Evolutionary conservation across 257 asterid species (phyloP), one percentile per base, ranked within the genome.

Genomic region (Plectranthus barbatus): DNA sequence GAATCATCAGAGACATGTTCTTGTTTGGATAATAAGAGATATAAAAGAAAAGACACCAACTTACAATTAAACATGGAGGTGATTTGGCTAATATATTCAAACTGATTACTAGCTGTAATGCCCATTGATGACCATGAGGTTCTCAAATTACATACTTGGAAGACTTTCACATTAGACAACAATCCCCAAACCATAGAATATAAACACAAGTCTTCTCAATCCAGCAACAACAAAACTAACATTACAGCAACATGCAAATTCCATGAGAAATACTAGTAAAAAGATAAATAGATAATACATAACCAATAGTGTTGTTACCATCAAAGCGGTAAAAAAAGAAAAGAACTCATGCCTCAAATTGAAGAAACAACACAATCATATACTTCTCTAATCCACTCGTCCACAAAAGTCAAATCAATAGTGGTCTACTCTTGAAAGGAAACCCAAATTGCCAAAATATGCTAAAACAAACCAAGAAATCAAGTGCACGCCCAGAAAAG

Each of bases 211-310:
- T 44, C 54, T 49, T 57, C 34, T 12, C 39, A 31, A 9, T 8
- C 24, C 68, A 62, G 63, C 41, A 63, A 62, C 60, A 40, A 36
- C 54, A 20, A 55, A 55, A 45, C 9, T 8, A 24, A 10, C n/a
- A 46, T 12, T 37, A 71, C 18, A 56, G 44, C 61, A 61, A 24
- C 66, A 73, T n/a, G 68, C 62, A 70, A 54, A 20, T 39, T 12
- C 5, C 10, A 23, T 12, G 10, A 49, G 42, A 67, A 26, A 60
- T 55, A 20, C 2, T 48, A 20, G 42, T 17, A 51, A 5, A 40
- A 56, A 13, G 2, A 8, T 37, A 18, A n/a, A 57, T 19, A 17
- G 15, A 9, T 9, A 34, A 23, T 18, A 23, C 15, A 19, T 10
- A 48, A 54, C 36, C 55, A 45, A 49, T 11, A 17, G 49, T 14